Base-by-base conservation (phyloP, 352 stramenopile genomes). In the Phytophthora vignae region DNA sequence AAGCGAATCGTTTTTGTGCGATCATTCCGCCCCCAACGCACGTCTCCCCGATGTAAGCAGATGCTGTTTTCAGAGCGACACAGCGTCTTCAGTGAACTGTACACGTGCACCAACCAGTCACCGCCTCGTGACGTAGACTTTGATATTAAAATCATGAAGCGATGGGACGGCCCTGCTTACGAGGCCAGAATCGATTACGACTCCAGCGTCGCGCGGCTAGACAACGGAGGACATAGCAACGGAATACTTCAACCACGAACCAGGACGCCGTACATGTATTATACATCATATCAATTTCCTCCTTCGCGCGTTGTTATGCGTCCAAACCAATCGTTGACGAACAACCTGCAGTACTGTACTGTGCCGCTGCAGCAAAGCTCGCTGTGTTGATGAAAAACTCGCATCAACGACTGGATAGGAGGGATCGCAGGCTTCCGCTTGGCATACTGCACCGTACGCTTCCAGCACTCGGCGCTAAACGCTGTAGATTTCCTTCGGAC, bases 241-340 rank as follows among this genome's bases (percentile, higher is more conserved):
- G 19, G 66, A 67, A 67, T 67, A 72, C 65, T 72, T 72, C 65
- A 72, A 67, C 58, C 36, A 72, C 56, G 5, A 10, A 21, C 14
- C 42, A 54, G 5, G 29, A 10, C 40, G 55, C 19, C n/a, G n/a
- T n/a, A n/a, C n/a, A n/a, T n/a, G n/a, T n/a, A n/a, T n/a, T n/a
- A n/a, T n/a, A n/a, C n/a, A n/a, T n/a, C 19, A 36, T 55, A 49
- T 50, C 44, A 12, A 31, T 55, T 9, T 36, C 7, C 9, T 31
- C 50, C 50, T 56, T 27, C 50, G 14, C 50, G 21, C 50, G 21
- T 38, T 3, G 22, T 38, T 54, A 31, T 12, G 19, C 33, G 9
- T 49, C 54, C 17, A 54, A 29, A 38, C 15, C 14, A 49, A 15
- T 49, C 17, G 15, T 49, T 49, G 38, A 49, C 42, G 42, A 22